These are phyloP conservation scores for Pezicula radicicola DNA, from an alignment of 2,329 filamentous ascomycete species.

Conservation along the genomic window DNA sequence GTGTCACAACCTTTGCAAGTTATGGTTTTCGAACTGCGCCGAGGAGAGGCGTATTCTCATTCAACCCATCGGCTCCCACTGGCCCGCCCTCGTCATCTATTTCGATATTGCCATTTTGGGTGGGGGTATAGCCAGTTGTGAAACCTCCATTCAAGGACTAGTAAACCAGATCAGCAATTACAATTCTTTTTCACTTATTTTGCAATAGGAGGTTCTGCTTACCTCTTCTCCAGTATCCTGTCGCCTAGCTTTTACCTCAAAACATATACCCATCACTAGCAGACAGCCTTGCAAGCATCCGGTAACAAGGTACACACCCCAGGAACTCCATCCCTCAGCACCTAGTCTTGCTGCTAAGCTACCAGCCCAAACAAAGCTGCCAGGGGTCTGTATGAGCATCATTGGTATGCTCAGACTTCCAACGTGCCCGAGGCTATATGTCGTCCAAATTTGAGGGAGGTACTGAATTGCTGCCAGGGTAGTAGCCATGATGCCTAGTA, in stretches of 20 bases:
- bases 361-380: constrained; percentile 83
- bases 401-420: constrained; percentile 93
- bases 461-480: constrained; percentile 85
- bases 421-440: constrained; percentile 78
- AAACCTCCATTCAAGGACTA: constrained; percentile 7
- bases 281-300: constrained; percentile 81
- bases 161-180: too few relatives aligned
- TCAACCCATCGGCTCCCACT: constrained; percentile 17
- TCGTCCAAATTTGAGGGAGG: constrained; percentile 91
- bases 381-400: constrained; percentile 98
- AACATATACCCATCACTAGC: constrained; percentile 76
- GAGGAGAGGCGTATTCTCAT: constrained; percentile 19
- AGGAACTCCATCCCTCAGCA: constrained; percentile 86
- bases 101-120: constrained; percentile 9
- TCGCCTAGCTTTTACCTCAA: constrained; percentile 47
- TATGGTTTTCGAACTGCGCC: constrained; percentile 9
- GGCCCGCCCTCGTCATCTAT: constrained; percentile 23
- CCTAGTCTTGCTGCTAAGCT: constrained; percentile 81
- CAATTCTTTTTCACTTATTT: too few relatives aligned
- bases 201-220: not conserved
- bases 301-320: constrained; percentile 87
- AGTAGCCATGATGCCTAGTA: constrained; percentile 77
- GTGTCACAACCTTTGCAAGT: too few relatives aligned
- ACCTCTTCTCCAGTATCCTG: constrained; percentile 7
- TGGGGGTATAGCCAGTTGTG: constrained; percentile 12